These are phyloP conservation scores for Ceratobasidium sp. DNA, from an alignment of 1,284 basidiomycete species.

Conservation along the genomic window DNA sequence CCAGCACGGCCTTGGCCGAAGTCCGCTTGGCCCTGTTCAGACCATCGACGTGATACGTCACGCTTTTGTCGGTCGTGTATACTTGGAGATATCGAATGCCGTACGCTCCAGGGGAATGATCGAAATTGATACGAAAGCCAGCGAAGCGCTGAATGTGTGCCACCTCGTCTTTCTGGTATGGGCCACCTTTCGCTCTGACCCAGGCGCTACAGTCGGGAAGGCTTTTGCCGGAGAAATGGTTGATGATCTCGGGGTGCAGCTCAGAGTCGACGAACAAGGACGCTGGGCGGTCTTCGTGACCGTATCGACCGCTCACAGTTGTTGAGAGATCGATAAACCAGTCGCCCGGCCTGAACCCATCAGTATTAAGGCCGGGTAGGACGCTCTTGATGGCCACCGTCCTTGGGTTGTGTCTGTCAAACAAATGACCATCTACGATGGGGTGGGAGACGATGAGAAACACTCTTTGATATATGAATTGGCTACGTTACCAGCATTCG, in stretches of 20 bases:
- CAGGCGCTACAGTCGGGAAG: background rate
- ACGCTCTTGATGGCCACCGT: background rate
- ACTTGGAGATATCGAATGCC: background rate
- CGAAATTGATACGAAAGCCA: slow-evolving; percentile 3
- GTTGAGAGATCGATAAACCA: slow-evolving; percentile 13
- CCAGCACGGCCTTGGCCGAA: background rate
- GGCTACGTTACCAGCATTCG: background rate
- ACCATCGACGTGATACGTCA: background rate
- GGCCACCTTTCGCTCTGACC: background rate
- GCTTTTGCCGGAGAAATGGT: background rate
- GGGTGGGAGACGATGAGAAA: too few species aligned
- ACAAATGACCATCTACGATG: background rate
- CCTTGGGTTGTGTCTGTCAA: background rate
- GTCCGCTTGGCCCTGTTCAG: slow-evolving; percentile 7
- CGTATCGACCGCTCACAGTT: background rate
- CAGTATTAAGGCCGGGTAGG: background rate
- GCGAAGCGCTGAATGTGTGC: background rate
- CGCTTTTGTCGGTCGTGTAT: slow-evolving; percentile 16
- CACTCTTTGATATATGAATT: background rate
- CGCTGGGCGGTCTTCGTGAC: background rate
- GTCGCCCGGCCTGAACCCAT: background rate
- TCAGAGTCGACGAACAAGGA: background rate
- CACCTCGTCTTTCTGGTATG: slow-evolving; percentile 7
- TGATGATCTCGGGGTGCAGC: background rate
- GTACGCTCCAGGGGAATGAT: background rate